phyloP scores from a whole-genome alignment of 805 yeast genomes.

The Yamadazyma tumulicola region DNA sequence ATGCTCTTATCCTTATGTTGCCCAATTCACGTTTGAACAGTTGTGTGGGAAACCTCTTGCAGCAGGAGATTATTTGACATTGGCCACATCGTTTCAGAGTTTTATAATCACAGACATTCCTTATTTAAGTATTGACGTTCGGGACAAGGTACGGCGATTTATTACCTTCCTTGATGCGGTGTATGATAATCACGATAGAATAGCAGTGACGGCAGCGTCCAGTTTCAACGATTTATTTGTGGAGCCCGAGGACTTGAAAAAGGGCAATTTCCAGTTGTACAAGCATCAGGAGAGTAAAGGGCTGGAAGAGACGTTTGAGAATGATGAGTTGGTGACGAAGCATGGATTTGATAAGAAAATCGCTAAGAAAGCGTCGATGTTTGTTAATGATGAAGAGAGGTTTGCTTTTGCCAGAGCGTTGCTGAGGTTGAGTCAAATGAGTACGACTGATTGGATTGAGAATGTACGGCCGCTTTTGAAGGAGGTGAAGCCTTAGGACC shows the following conservation, averaged over 20 bases:
- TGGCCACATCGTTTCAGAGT: conserved; percentile 72
- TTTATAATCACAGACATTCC: conserved; percentile 95
- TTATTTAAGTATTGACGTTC: conserved; percentile 65
- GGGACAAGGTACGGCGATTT: conserved; percentile 86
- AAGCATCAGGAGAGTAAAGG: conserved; percentile 37
- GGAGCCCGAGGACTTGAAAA: conserved; percentile 63
- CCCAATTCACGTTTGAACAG: conserved; percentile 83
- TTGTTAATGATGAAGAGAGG: conserved; percentile 89
- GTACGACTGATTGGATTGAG: conserved; percentile 91
- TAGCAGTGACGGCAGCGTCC: conserved; percentile 87
- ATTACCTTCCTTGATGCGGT: conserved; percentile 95
- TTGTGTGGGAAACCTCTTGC: conserved; percentile 85
- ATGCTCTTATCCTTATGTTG: conserved; percentile 75
- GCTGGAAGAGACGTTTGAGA: conserved; percentile 38
- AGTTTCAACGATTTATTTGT: conserved; percentile 82
- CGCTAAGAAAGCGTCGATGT: conserved; percentile 70
- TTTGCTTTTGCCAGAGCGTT: conserved; percentile 96
- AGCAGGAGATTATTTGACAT: conserved; percentile 89
- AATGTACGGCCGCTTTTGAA: conserved; percentile 13
- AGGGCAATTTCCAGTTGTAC: conserved; percentile 44
- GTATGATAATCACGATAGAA: conserved; percentile 82
- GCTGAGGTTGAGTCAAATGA: conserved; percentile 88
- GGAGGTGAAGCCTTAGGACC: neutral
- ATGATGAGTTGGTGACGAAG: conserved; percentile 63
- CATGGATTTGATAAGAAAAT: conserved; percentile 75